Evolutionary conservation across 2,329 filamentous ascomycete genomes (phyloP), one percentile per base, ranked within the genome.

Genomic region (Stagonosporopsis tanaceti): DNA sequence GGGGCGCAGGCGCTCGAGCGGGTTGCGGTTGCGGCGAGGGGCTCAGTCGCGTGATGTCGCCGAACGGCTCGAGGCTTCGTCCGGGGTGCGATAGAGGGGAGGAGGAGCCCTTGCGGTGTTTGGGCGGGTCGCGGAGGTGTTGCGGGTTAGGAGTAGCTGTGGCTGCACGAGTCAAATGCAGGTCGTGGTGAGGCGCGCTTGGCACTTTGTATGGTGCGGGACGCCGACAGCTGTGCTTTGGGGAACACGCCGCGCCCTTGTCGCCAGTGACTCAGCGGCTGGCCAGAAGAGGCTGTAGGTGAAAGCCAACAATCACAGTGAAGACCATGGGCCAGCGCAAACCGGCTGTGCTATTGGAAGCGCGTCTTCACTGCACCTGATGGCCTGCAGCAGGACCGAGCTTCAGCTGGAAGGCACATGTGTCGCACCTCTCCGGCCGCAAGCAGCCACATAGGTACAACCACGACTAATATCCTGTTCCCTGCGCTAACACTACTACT

Each of bases 51-150:
- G 68, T 62, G 64, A 37, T 55, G 61, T 58, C 59, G 63, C 64
- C 63, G 62, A 65, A 61, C 66, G 62, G 57, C 61, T 57, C 52
- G 51, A 57, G 55, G 61, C 65, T 66, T 54, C 60, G 68, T 63
- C 61, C 66, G 62, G 67, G 60, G 65, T 66, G 62, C 60, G 55
- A 55, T 63, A 47, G 63, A 57, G 65, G 53, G 58, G 56, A 47
- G 59, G 60, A 60, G 58, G 63, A 65, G 70, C 71, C 67, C 64
- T 70, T 59, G 65, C 51, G 64, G 67, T 47, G 57, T 50, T 57
- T 66, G 71, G 73, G 68, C 69, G 64, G 62, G 51, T 65, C 58
- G 65, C 62, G 68, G 61, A 64, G 67, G 61, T 66, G 71, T 64
- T 70, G 70, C 54, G 59, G 61, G 61, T 64, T 64, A 64, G 65